Base-by-base conservation (phyloP, 305 asterid species). In the Fraxinus platypoda region DNA sequence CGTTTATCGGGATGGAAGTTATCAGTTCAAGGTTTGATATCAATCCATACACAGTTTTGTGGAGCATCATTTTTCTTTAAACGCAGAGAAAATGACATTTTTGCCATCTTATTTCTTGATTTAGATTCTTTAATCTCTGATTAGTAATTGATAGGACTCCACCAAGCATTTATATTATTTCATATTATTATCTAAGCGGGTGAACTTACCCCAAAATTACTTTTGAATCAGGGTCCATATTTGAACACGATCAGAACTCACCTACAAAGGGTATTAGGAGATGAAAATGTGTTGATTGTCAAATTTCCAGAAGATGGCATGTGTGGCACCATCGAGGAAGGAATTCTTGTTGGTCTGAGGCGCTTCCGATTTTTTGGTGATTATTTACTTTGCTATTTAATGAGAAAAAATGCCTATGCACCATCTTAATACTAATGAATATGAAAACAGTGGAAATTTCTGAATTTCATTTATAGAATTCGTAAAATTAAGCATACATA, bases 331-430 rank as follows among this genome's bases (percentile, higher is more conserved):
- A 70, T 30, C 15, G 75, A 70, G 81, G 88, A 90, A 79, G 99
- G 98, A 80, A 84, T 95, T 76, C 74, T 88, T 78, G 91, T 94
- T 86, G 99, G 97, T 80, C 78, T 83, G 84, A 89, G 90, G 85
- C 89, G 83, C 86, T 95, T 79, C 84, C 91, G 64, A 73, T 91
- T 92, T 88, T 93, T 95, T 25, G 99, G 98, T 94, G 78, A 91
- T 80, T 75, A 49, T 78, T 77, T 28, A 28, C 34, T 26, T 31
- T 26, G 2, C 74, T 66, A 26, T 25, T 66, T 66, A 66, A 25
- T 26, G 74, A 66, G 35, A 3, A 66, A 66, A 25, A 26, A 26
- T 26, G 74, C 17, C 28, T 26, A 25, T 66, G 34, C 35, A 62
- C 3, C 71, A 8, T 62, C 71, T 59, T 23, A 62, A 23, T 25